Evolutionary conservation across 2,329 filamentous ascomycete species (phyloP).

Genomic region (Venturia oleaginea): DNA sequence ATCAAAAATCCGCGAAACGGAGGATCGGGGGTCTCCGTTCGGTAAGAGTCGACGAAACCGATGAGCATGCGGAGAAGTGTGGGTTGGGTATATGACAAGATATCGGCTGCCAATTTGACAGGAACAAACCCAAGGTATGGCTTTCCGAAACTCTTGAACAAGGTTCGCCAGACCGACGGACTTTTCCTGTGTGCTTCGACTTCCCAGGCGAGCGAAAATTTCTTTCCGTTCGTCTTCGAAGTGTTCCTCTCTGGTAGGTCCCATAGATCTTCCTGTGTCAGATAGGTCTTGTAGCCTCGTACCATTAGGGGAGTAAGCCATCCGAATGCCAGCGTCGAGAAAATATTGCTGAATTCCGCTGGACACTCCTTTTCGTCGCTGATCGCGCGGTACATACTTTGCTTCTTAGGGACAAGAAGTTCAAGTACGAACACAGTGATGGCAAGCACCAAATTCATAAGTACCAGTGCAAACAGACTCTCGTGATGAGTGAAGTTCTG

Average conservation of each 20-base stretch:
- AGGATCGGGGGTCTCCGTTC: conserved; percentile 7
- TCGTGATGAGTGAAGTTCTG: conserved; percentile 8
- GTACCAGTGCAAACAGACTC: conserved; percentile 6
- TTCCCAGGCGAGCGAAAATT: conserved; percentile 4
- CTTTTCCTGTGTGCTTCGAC: neutral
- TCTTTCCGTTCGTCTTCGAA: neutral
- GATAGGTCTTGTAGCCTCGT: conserved; percentile 11
- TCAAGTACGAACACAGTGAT: conserved; percentile 11
- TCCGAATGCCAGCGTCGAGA: conserved; percentile 1
- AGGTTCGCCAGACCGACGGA: conserved; percentile 2
- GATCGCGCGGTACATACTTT: conserved; percentile 3
- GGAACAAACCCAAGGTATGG: conserved; percentile 10
- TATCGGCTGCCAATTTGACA: conserved; percentile 2
- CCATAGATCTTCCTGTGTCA: conserved; percentile 12
- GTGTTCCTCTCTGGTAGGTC: conserved; percentile 10
- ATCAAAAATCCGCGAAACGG: conserved; percentile 10
- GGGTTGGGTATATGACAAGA: conserved; percentile 10
- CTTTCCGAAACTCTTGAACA: conserved; percentile 1
- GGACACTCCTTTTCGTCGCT: conserved; percentile 7
- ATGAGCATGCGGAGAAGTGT: conserved; percentile 9
- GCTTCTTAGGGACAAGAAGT: conserved; percentile 10
- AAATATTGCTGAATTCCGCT: conserved; percentile 12
- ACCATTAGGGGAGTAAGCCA: conserved; percentile 12
- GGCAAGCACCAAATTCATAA: conserved; percentile 7
- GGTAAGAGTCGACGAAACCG: conserved; percentile 11